Conservation (phyloP, 352 stramenopile species). For the Hyaloperonospora brassicae region DNA sequence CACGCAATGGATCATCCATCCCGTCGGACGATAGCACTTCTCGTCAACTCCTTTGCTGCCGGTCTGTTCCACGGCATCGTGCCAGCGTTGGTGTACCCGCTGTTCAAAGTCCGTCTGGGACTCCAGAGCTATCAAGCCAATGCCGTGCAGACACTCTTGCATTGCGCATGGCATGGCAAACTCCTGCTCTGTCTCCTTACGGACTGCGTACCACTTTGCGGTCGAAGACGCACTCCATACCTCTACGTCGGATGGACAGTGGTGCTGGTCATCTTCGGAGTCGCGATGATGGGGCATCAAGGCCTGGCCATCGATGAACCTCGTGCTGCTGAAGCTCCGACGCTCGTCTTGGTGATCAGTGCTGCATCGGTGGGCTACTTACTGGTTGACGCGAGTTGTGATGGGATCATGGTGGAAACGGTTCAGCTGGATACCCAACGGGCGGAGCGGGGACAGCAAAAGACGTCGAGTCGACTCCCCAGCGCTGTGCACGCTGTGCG, state of each 20-base stretch:
- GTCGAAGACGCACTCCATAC: conserved; percentile 59
- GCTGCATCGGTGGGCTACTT: conserved; percentile 43
- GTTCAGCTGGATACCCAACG: conserved; percentile 48
- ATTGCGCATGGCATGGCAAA: conserved; percentile 61
- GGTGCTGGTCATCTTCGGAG: conserved; percentile 33
- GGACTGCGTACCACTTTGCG: conserved; percentile 47
- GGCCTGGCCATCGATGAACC: conserved; percentile 3
- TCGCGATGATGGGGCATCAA: conserved; percentile 22
- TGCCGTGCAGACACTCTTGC: conserved; percentile 45
- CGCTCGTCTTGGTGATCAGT: conserved; percentile 41
- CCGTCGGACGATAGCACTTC: conserved; percentile 29
- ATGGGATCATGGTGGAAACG: conserved; percentile 73
- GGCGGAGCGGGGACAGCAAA: conserved; percentile 1
- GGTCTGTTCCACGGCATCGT: conserved; percentile 63
- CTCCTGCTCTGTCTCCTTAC: conserved; percentile 57
- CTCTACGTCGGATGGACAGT: conserved; percentile 54
- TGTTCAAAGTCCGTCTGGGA: conserved; percentile 66
- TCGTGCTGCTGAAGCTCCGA: conserved; percentile 24
- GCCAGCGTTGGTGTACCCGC: conserved; percentile 56
- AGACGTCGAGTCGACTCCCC: conserved; percentile 23
- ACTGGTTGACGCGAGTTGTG: conserved; percentile 62
- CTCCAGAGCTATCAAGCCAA: conserved; percentile 64
- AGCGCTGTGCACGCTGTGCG: conserved; percentile 57
- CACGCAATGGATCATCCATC: conserved; percentile 6
- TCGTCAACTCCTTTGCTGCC: conserved; percentile 64